Evolutionary conservation across 176 grass and related monocot genomes (phyloP).

Genomic region (Coix lacrymajobi): DNA sequence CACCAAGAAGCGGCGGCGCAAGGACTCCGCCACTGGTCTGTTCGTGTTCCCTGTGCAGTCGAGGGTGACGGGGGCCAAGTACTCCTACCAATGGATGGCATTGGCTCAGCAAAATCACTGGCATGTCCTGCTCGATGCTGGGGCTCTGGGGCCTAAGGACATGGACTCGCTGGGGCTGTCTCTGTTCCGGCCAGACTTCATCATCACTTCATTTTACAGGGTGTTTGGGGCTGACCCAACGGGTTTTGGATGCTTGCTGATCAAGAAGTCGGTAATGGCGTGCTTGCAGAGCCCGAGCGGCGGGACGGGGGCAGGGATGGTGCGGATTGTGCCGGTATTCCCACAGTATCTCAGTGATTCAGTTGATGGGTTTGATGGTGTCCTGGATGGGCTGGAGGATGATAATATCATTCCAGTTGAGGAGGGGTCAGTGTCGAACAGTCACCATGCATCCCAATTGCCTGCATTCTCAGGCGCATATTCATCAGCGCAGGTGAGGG

Average conservation of each 20-base stretch:
- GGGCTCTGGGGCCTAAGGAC: constrained; percentile 92
- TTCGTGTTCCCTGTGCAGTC: constrained; percentile 98
- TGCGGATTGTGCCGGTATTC: constrained; percentile 78
- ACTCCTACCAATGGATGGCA: constrained; percentile 99
- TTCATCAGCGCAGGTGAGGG: constrained; percentile 84
- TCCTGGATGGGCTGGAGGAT: constrained; percentile 74
- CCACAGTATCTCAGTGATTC: constrained; percentile 96
- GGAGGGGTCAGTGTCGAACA: constrained; percentile 35
- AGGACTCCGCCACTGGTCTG: constrained; percentile 70
- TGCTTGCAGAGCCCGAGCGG: constrained; percentile 79
- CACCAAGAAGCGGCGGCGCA: constrained; percentile 77
- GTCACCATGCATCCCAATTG: constrained; percentile 62
- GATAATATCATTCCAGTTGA: constrained; percentile 62
- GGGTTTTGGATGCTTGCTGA: constrained; percentile 91
- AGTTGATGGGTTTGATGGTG: constrained; percentile 63
- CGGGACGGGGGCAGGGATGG: constrained; percentile 69
- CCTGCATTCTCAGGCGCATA: constrained; percentile 92
- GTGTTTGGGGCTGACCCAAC: constrained; percentile 94
- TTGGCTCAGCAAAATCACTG: constrained; percentile 98
- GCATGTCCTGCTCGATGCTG: constrained; percentile 96
- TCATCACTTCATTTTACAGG: constrained; percentile 95
- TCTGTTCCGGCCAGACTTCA: constrained; percentile 93
- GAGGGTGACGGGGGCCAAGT: constrained; percentile 92
- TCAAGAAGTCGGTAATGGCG: constrained; percentile 91
- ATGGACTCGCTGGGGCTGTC: constrained; percentile 97